Percentiles rank a stretch among this genome's conserved stretches.
phyloP scores from a whole-genome alignment of 352 stramenopile species.

The Plasmopara viticola region DNA sequence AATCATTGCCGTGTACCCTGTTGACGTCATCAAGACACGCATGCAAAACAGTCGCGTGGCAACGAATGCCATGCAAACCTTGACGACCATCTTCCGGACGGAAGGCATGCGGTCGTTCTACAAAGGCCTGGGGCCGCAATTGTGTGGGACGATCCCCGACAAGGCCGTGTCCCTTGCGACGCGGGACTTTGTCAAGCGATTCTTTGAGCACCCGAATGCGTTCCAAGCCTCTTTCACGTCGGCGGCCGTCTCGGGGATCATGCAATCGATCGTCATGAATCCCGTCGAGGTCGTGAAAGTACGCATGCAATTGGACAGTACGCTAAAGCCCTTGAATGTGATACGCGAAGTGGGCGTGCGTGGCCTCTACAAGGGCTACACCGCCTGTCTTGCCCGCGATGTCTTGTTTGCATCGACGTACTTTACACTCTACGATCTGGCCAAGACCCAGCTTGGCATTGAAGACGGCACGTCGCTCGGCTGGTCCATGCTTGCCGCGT shows the following conservation, averaged over 20 bases:
- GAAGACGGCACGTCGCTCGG: slow-evolving; percentile 64
- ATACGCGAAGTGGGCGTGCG: slow-evolving; percentile 55
- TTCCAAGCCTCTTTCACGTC: slow-evolving; percentile 68
- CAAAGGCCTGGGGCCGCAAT: slow-evolving; percentile 67
- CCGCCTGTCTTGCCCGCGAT: slow-evolving; percentile 59
- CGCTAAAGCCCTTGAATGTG: slow-evolving; percentile 42
- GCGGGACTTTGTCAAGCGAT: slow-evolving; percentile 71
- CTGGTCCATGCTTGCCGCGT: slow-evolving; percentile 65
- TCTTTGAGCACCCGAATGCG: slow-evolving; percentile 63
- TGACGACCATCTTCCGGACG: slow-evolving; percentile 52
- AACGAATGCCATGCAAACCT: slow-evolving; percentile 44
- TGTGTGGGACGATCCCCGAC: slow-evolving; percentile 69
- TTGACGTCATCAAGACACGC: slow-evolving; percentile 82
- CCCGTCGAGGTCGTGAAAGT: slow-evolving; percentile 81
- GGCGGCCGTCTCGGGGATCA: slow-evolving; percentile 57
- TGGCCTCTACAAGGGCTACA: slow-evolving; percentile 70
- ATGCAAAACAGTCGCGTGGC: slow-evolving; percentile 71
- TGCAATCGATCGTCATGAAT: slow-evolving; percentile 80
- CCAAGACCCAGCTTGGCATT: slow-evolving; percentile 57
- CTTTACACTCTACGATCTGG: slow-evolving; percentile 74
- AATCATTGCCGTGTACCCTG: slow-evolving; percentile 76
- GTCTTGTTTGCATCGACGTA: slow-evolving; percentile 75
- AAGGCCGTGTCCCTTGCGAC: slow-evolving; percentile 77
- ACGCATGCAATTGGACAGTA: slow-evolving; percentile 77
- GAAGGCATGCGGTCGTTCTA: slow-evolving; percentile 69